Percentiles rank a stretch among this genome's conserved stretches.
Conservation (phyloP, 2,329 filamentous ascomycete genomes). For the Boeremia exigua region DNA sequence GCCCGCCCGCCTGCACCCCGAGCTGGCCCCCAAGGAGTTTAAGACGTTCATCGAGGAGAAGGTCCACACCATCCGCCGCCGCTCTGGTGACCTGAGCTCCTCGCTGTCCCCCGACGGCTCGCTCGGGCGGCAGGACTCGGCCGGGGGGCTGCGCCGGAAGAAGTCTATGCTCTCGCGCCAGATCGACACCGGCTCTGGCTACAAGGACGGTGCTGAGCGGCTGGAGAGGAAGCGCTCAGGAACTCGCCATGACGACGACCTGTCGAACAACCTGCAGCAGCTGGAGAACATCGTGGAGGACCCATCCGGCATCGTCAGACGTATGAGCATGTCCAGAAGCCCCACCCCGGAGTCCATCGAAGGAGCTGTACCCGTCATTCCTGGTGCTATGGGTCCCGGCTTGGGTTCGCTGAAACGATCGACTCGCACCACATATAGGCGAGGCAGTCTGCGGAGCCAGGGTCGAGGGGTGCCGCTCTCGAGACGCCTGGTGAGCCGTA, state of each 20-base stretch:
- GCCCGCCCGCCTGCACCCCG: slow-evolving; percentile 89
- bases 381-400: slow-evolving; percentile 75
- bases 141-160: slow-evolving; percentile 75
- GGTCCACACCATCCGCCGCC: slow-evolving; percentile 85
- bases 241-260: slow-evolving; percentile 57
- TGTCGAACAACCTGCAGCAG: slow-evolving; percentile 66
- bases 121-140: slow-evolving; percentile 60
- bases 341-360: slow-evolving; percentile 53
- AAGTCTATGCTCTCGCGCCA: slow-evolving; percentile 96
- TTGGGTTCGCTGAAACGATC: slow-evolving; percentile 84
- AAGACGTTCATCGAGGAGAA: slow-evolving; percentile 95
- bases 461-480: slow-evolving; percentile 73
- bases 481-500: slow-evolving; percentile 69
- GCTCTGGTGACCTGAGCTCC: slow-evolving; percentile 73
- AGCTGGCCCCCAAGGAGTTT: slow-evolving; percentile 94
- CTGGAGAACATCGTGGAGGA: slow-evolving; percentile 85
- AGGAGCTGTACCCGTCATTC: slow-evolving; percentile 81
- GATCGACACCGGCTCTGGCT: slow-evolving; percentile 78
- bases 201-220: slow-evolving; percentile 82
- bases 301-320: slow-evolving; percentile 72
- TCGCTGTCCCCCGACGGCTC: slow-evolving; percentile 62
- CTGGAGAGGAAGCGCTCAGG: slow-evolving; percentile 75
- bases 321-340: slow-evolving; percentile 64
- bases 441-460: slow-evolving; percentile 82
- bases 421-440: slow-evolving; percentile 88